Base-by-base conservation (phyloP, 2,329 filamentous ascomycete genomes). In the Xylaria sp. region DNA sequence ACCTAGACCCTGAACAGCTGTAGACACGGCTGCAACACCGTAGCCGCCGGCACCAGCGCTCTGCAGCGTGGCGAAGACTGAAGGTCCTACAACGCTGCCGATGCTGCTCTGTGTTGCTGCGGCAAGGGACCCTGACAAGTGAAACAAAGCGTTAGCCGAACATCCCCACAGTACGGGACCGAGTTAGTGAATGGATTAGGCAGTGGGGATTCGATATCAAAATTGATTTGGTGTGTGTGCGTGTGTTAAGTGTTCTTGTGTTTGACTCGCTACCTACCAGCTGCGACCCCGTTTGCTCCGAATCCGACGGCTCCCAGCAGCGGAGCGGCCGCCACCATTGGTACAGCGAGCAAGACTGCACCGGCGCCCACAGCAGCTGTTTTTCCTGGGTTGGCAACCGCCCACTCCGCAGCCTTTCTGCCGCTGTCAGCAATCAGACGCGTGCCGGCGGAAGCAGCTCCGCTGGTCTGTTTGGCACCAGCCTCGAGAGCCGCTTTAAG, bases 31-130 rank as follows among this genome's bases (percentile, higher is more conserved):
- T 3, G 70, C 66, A 7, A 60, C 63, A 4, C 71, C 71, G 51
- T 71, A 71, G 10, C 69, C 70, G 2, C 58, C 64, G 31, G 64
- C 64, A 0, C 29, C 70, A 15, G 70, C 71, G 53, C 71, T 72
- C 57, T 70, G 67, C 2, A 69, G 19, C 2, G 65, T 66, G 1
- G 70, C 68, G 37, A 71, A 72, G 2, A 61, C 0, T 6, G 67
- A 62, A 4, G 59, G 60, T 1, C 65, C 67, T 1, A 57, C 62
- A 13, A 72, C 68, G 37, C 55, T 71, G 8, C 69, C 67, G 7
- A 70, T 64, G 6, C 60, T 37, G n/a, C 57, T 56, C 33, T 72
- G 70, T 1, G n/a, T 29, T 2, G 47, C 67, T 3, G 70, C 58
- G 21, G 70, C 70, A 13, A 64, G 2, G 2, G 68, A 68, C 7